Conservation (phyloP, 192 early-diverging fungal species). For the Coemansia sp. region DNA sequence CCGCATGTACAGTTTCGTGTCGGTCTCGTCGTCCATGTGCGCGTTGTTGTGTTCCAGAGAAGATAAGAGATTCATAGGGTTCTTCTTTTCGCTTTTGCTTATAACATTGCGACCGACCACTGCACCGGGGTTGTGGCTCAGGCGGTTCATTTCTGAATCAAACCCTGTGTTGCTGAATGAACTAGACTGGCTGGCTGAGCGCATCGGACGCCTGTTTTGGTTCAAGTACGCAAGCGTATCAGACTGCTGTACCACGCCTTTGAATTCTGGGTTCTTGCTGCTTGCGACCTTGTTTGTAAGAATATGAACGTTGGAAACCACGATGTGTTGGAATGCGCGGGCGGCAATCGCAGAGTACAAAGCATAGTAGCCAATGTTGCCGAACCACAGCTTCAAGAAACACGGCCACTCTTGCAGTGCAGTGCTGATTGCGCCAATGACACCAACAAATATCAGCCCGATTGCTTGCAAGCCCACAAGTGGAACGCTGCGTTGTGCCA, state of each 20-base stretch:
- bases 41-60: background rate
- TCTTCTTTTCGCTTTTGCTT: slow-evolving; percentile 23
- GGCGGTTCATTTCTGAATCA: slow-evolving; percentile 4
- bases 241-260: slow-evolving; percentile 20
- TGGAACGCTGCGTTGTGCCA: slow-evolving; percentile 27
- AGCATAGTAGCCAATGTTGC: slow-evolving; percentile 26
- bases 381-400: slow-evolving; percentile 45
- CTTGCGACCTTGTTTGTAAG: slow-evolving; percentile 37
- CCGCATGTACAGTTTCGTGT: slow-evolving; percentile 24
- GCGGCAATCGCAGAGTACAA: slow-evolving; percentile 30
- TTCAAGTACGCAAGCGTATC: background rate
- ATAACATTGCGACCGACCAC: background rate
- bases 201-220: background rate
- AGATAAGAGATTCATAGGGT: background rate
- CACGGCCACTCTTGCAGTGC: slow-evolving; percentile 36
- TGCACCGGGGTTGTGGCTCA: background rate
- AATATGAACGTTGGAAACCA: slow-evolving; percentile 39
- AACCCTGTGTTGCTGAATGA: slow-evolving; percentile 38
- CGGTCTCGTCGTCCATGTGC: slow-evolving; percentile 9
- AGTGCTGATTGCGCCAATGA: slow-evolving; percentile 29
- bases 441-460: slow-evolving; percentile 26
- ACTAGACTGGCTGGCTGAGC: slow-evolving; percentile 36
- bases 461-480: slow-evolving; percentile 27
- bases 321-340: slow-evolving; percentile 35
- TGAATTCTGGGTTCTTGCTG: slow-evolving; percentile 27